These are phyloP conservation scores for Millerozyma miso DNA, from an alignment of 805 yeast species.

Conservation along the genomic window DNA sequence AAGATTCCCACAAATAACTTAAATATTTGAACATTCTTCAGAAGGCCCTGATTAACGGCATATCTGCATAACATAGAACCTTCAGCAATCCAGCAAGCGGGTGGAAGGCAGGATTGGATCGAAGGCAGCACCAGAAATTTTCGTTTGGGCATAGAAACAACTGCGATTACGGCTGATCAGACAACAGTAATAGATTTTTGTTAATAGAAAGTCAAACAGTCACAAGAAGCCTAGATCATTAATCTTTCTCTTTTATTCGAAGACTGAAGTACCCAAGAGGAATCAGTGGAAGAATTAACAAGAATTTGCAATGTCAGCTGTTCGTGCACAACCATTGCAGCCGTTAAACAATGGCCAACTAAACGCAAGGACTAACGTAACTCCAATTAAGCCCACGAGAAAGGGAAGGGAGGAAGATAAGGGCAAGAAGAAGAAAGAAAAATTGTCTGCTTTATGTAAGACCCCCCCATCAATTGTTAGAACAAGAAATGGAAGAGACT, in stretches of 20 bases:
- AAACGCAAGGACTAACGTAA: constrained; percentile 38
- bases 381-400: constrained; percentile 28
- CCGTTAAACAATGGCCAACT: constrained; percentile 51
- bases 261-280: too few relatives aligned
- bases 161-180: not conserved
- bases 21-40: constrained; percentile 2
- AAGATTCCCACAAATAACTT: constrained; percentile 3
- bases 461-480: constrained; percentile 95
- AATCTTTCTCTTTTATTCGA: too few relatives aligned
- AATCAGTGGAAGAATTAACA: not conserved
- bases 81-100: not conserved
- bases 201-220: not conserved
- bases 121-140: not conserved
- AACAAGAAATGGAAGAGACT: constrained; percentile 82
- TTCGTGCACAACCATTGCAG: constrained; percentile 49
- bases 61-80: not conserved
- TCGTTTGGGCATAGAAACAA: not conserved
- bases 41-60: not conserved
- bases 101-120: not conserved
- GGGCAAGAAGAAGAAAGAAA: constrained; percentile 69
- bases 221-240: not conserved
- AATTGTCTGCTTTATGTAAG: constrained; percentile 84
- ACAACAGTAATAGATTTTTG: not conserved
- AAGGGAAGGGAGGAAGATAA: constrained; percentile 23
- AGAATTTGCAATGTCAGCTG: constrained; percentile 19